Evolutionary conservation across 768 basidiomycete species (phyloP).

Genomic region (Sarcodon aspratus): DNA sequence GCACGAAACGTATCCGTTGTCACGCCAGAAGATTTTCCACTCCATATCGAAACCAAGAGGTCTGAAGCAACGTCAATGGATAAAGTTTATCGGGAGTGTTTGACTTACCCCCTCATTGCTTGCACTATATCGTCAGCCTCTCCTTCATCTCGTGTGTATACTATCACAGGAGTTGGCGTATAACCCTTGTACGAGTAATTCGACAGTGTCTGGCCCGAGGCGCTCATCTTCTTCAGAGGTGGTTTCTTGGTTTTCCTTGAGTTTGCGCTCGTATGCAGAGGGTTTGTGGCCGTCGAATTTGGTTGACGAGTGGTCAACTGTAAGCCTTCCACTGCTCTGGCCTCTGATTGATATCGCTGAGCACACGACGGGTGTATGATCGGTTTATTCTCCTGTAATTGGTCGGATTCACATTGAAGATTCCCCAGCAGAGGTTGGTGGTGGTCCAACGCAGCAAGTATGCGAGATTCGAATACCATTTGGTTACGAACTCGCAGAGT

Average conservation of each 20-base stretch:
- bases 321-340: no score
- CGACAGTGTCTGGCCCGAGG: constrained; percentile 9
- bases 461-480: no score
- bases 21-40: constrained; percentile 28
- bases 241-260: not conserved
- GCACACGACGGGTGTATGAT: no score
- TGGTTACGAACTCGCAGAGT: no score
- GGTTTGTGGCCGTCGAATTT: no score
- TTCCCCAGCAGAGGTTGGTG: no score
- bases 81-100: not conserved
- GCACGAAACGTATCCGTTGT: constrained; percentile 11
- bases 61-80: constrained; percentile 12
- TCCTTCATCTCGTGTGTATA: constrained; percentile 28
- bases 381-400: no score
- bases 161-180: constrained; percentile 18
- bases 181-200: constrained; percentile 28
- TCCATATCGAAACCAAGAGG: constrained; percentile 43
- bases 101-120: constrained; percentile 23
- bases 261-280: not conserved
- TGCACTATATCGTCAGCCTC: constrained; percentile 29
- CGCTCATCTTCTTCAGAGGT: not conserved
- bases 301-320: no score
- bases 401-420: no score
- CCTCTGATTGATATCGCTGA: no score
- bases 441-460: no score